A percentile compares a stretch with the other conserved stretches of the same genome.
phyloP scores from a whole-genome alignment of 192 early-diverging fungal species.

The Borealophlyctis nickersoniae region DNA sequence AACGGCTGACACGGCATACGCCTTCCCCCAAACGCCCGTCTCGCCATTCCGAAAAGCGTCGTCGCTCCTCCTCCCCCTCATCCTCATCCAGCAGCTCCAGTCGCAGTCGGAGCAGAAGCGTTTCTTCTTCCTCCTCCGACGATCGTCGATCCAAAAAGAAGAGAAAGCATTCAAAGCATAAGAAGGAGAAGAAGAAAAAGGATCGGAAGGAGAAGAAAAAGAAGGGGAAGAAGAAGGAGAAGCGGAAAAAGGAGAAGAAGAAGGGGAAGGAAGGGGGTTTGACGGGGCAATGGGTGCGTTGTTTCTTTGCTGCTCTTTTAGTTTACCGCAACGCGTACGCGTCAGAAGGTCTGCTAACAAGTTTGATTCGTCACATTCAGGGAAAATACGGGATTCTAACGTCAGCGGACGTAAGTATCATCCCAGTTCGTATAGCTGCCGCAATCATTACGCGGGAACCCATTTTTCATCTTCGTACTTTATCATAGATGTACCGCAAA shows the following conservation, averaged over 20 bases:
- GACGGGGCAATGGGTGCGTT: background rate
- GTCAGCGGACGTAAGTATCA: slow-evolving; percentile 13
- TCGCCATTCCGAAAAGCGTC: too few relatives aligned
- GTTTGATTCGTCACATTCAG: too few relatives aligned
- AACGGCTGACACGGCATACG: too few relatives aligned
- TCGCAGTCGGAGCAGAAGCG: slow-evolving; percentile 2
- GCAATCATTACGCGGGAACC: too few relatives aligned
- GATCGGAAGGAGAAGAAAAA: slow-evolving; percentile 30
- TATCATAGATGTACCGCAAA: slow-evolving; percentile 34
- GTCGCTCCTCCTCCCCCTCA: too few relatives aligned
- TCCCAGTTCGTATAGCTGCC: background rate
- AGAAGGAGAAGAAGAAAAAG: slow-evolving; percentile 26
- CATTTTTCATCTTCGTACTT: background rate
- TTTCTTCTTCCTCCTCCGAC: background rate
- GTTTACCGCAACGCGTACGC: background rate
- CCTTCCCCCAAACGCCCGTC: too few relatives aligned
- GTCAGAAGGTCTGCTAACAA: background rate
- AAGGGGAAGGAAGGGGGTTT: background rate
- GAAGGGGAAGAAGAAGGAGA: slow-evolving; percentile 26
- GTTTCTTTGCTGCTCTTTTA: background rate
- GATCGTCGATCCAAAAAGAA: background rate
- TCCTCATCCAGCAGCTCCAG: background rate
- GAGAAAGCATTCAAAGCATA: slow-evolving; percentile 13
- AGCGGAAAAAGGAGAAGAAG: slow-evolving; percentile 25
- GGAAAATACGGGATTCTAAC: slow-evolving; percentile 34